phyloP scores from a whole-genome alignment of 2,329 filamentous ascomycete species.

The Calonectria hongkongensis region DNA sequence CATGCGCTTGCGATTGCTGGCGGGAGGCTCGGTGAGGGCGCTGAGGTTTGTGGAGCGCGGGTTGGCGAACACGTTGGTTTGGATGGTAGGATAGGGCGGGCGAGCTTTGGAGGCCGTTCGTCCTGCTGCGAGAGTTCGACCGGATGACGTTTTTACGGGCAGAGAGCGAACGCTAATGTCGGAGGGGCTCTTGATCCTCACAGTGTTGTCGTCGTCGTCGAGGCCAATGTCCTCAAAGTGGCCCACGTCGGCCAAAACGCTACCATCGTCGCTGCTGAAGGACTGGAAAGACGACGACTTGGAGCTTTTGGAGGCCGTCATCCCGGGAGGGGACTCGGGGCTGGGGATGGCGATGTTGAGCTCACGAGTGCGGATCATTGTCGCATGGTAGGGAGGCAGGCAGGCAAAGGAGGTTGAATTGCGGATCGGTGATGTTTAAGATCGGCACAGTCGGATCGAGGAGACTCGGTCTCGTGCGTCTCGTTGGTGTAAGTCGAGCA shows the following conservation, averaged over 20 bases:
- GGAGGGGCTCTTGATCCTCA: slow-evolving; percentile 71
- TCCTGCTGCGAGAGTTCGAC: slow-evolving; percentile 57
- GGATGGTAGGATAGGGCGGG: slow-evolving; percentile 67
- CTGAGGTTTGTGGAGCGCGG: slow-evolving; percentile 71
- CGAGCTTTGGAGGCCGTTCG: slow-evolving; percentile 60
- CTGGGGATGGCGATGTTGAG: slow-evolving; percentile 56
- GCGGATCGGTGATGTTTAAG: slow-evolving; percentile 36
- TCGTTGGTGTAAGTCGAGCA: slow-evolving; percentile 33
- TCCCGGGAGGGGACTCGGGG: slow-evolving; percentile 70
- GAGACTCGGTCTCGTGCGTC: slow-evolving; percentile 14
- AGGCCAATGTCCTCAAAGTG: slow-evolving; percentile 97
- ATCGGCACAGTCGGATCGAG: slow-evolving; percentile 33
- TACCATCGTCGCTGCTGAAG: slow-evolving; percentile 83
- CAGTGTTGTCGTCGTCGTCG: slow-evolving; percentile 76
- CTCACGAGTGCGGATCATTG: slow-evolving; percentile 60
- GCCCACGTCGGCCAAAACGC: slow-evolving; percentile 81
- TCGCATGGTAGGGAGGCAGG: slow-evolving; percentile 54
- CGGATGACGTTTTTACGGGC: slow-evolving; percentile 54
- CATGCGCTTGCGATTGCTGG: slow-evolving; percentile 55
- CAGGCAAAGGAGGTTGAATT: slow-evolving; percentile 35
- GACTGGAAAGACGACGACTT: slow-evolving; percentile 93
- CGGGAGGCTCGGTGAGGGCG: slow-evolving; percentile 59
- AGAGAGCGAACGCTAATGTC: slow-evolving; percentile 63
- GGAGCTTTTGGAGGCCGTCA: slow-evolving; percentile 89
- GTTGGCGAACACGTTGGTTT: slow-evolving; percentile 68